These are phyloP conservation scores for Xylaria hypoxylon DNA, from an alignment of 2,329 filamentous ascomycete species.

Conservation along the genomic window DNA sequence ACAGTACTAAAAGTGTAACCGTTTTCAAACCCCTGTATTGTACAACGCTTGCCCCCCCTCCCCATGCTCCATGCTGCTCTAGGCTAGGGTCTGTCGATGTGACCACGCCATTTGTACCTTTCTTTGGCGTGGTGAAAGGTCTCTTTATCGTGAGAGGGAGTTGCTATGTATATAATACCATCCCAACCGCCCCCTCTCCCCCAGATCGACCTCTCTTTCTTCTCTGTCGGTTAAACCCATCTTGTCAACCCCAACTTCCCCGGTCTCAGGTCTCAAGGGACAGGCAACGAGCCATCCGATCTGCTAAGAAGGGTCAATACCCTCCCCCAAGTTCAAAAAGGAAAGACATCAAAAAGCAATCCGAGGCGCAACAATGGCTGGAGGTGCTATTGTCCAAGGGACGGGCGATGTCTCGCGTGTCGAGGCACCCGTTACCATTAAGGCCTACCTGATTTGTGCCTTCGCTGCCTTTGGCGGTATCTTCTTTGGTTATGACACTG, in stretches of 20 bases:
- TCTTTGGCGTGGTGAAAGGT: slow-evolving; percentile 29
- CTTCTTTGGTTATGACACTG: slow-evolving; percentile 84
- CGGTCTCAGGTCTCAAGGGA: slow-evolving; percentile 30
- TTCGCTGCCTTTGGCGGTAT: slow-evolving; percentile 79
- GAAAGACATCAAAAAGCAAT: slow-evolving; percentile 33
- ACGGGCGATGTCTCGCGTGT: slow-evolving; percentile 68
- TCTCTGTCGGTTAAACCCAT: slow-evolving; percentile 42
- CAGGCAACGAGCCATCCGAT: slow-evolving; percentile 37
- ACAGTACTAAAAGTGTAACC: slow-evolving; percentile 38
- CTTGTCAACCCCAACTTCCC: slow-evolving; percentile 36
- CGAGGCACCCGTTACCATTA: slow-evolving; percentile 76
- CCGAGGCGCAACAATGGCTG: slow-evolving; percentile 46
- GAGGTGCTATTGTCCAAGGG: slow-evolving; percentile 46
- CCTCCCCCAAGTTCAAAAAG: slow-evolving; percentile 29
- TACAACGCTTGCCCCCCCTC: slow-evolving; percentile 28
- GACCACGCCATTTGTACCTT: slow-evolving; percentile 39
- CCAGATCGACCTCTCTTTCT: slow-evolving; percentile 29
- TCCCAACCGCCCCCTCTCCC: slow-evolving; percentile 37
- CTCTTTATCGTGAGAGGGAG: slow-evolving; percentile 36
- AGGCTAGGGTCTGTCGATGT: slow-evolving; percentile 37
- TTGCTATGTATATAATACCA: slow-evolving; percentile 47
- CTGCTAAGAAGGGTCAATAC: slow-evolving; percentile 38
- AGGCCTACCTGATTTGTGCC: slow-evolving; percentile 76
- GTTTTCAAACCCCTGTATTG: slow-evolving; percentile 34
- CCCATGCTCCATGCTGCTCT: slow-evolving; percentile 31